A percentile compares a stretch with the other conserved stretches of the same genome.
Conservation (phyloP, 2,329 filamentous ascomycete species). For the Sordariomycetes sp. region DNA sequence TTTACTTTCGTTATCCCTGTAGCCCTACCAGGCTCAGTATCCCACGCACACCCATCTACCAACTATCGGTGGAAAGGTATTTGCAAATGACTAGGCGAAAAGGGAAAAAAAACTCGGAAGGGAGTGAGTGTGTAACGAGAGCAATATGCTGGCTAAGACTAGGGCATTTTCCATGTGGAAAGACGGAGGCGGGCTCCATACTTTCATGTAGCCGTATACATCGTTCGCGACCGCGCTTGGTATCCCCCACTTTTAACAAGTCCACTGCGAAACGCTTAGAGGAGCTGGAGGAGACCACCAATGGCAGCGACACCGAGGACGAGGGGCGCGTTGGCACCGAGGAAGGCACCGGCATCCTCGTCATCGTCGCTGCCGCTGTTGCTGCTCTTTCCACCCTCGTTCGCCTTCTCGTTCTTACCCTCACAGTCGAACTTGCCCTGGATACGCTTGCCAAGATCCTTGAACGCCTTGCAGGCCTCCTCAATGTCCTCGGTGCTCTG, state of each 20-base stretch:
- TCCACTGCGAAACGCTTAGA: constrained; percentile 24
- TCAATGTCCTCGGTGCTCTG: constrained; percentile 50
- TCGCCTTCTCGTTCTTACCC: constrained; percentile 33
- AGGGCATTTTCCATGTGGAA: background rate
- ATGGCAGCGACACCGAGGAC: constrained; percentile 31
- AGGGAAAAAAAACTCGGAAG: background rate
- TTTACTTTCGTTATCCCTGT: background rate
- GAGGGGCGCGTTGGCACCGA: constrained; percentile 31
- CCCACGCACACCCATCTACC: background rate
- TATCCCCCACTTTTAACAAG: background rate
- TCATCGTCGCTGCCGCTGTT: constrained; percentile 15
- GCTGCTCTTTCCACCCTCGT: constrained; percentile 23
- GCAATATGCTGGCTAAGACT: constrained; percentile 4
- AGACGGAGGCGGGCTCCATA: background rate
- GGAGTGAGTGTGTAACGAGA: background rate
- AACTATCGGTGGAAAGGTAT: background rate
- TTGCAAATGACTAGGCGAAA: background rate
- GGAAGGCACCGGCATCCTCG: constrained; percentile 28
- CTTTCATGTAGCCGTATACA: constrained; percentile 1
- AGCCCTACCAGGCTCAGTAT: background rate
- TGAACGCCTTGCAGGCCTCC: constrained; percentile 39
- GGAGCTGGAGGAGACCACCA: constrained; percentile 33
- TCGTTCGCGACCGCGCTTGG: background rate
- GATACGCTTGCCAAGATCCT: constrained; percentile 26
- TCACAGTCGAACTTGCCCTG: constrained; percentile 37